Base-by-base conservation (phyloP, 2,329 filamentous ascomycete genomes). In the Didymella lethalis region DNA sequence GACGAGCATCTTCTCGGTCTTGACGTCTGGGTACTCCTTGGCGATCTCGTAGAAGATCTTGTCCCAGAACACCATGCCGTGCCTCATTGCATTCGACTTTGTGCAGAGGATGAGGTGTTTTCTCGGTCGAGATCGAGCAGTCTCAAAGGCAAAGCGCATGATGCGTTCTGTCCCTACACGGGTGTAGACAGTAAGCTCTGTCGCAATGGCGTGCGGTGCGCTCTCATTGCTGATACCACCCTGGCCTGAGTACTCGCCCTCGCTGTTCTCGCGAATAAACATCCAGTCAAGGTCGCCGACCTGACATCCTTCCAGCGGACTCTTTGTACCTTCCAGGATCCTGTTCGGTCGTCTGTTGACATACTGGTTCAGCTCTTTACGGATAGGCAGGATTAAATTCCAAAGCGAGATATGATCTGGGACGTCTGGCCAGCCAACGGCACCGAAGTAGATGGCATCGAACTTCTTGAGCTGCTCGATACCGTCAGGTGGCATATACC, bases 391-490 rank as follows among this genome's bases (percentile, higher is more conserved):
- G 44, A 89, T 84, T 31, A 89, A 82, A 7, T 84, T 83, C 88
- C 88, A 90, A 1, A 91, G 83, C 0, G 85, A 86, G 57, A 90
- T 84, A 62, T 90, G 85, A 63, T 90, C 88, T 0, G 88, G 87
- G 0, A 90, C 86, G 49, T 86, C 79, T 51, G 84, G 84, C 68
- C 80, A 84, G 16, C 85, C 85, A 2, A 88, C 85, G 2, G 85
- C 84, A 11, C 86, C 85, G 62, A 88, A 88, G 54, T 87, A 80
- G 28, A 86, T 81, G 2, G 84, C 83, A 68, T 86, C 82, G 64
- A 81, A 81, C 53, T 80, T 80, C 47, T 80, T 81, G 29, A 86
- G 68, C 26, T 81, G 80, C 25, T 82, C 78, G 48, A 84, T 76
- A 8, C 79, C 81, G 63, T 84, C 83, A 3, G 79, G 77, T 0